These are phyloP conservation scores for Paralagenidium karlingii DNA, from an alignment of 352 stramenopile genomes.

Conservation along the genomic window DNA sequence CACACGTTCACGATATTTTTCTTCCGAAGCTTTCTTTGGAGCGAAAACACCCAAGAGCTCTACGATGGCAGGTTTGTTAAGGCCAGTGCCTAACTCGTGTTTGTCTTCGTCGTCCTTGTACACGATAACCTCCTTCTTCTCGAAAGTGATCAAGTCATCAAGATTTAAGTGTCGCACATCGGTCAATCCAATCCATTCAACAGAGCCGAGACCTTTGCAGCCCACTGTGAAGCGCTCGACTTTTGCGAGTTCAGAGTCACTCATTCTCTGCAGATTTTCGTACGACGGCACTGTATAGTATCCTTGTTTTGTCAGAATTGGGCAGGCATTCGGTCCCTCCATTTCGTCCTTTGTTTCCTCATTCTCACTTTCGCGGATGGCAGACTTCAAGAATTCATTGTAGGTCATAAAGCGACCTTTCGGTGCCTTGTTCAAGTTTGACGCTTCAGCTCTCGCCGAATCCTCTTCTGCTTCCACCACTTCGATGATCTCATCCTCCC, in stretches of 20 bases:
- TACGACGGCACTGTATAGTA: conserved; percentile 73
- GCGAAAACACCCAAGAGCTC: conserved; percentile 70
- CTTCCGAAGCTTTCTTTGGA: conserved; percentile 38
- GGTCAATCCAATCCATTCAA: conserved; percentile 70
- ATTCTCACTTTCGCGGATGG: conserved; percentile 32
- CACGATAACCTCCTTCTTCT: conserved; percentile 79
- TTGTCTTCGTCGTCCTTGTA: conserved; percentile 78
- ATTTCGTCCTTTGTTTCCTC: conserved; percentile 11
- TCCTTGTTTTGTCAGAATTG: conserved; percentile 52
- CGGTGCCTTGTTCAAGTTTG: conserved; percentile 6
- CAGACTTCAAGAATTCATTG: conserved; percentile 61
- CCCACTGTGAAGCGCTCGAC: conserved; percentile 71
- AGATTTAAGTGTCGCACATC: conserved; percentile 71
- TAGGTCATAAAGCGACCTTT: conserved; percentile 67
- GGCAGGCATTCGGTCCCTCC: conserved; percentile 29
- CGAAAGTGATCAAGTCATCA: conserved; percentile 66
- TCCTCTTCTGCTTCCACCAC: conserved; percentile 59
- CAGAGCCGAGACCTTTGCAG: conserved; percentile 60
- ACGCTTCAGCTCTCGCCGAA: conserved; percentile 12
- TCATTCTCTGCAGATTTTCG: conserved; percentile 56
- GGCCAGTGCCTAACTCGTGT: conserved; percentile 46
- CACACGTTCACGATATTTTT: conserved; percentile 66
- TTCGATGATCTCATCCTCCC: conserved; percentile 49
- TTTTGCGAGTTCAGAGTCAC: conserved; percentile 41
- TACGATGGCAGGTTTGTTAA: conserved; percentile 72